Evolutionary conservation across 768 basidiomycete genomes (phyloP).

Genomic region (Boletus reticulatus): DNA sequence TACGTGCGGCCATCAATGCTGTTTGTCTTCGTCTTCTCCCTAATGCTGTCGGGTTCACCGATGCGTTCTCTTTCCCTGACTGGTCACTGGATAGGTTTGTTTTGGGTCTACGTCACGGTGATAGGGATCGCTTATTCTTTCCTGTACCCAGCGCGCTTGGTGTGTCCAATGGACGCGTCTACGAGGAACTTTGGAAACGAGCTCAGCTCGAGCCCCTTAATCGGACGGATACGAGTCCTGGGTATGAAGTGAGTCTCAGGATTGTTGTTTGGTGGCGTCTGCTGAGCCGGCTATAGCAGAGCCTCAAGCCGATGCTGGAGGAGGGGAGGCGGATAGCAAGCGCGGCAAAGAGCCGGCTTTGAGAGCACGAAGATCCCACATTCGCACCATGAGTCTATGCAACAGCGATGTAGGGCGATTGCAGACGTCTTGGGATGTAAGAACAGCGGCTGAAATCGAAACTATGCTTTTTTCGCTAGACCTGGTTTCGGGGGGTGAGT

Average conservation of each 20-base stretch:
- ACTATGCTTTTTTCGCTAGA: too few species aligned
- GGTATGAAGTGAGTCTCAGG: constrained; percentile 45
- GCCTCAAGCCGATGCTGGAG: constrained; percentile 25
- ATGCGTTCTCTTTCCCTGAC: constrained; percentile 73
- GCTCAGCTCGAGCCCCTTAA: constrained; percentile 63
- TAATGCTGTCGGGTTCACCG: constrained; percentile 64
- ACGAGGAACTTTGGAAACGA: constrained; percentile 62
- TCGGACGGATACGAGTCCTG: constrained; percentile 45
- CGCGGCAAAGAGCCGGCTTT: constrained; percentile 20
- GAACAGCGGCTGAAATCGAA: too few species aligned
- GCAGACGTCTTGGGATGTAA: too few species aligned
- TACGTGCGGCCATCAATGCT: constrained; percentile 50
- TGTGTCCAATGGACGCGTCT: constrained; percentile 60
- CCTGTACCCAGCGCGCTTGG: constrained; percentile 51
- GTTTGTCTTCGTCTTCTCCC: constrained; percentile 55
- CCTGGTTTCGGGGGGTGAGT: too few species aligned
- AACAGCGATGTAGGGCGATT: too few species aligned
- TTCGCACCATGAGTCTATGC: too few species aligned
- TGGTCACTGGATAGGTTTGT: constrained; percentile 68
- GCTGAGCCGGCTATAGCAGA: constrained; percentile 13
- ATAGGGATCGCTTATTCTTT: not conserved
- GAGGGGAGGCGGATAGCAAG: constrained; percentile 20
- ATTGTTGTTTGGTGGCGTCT: not conserved
- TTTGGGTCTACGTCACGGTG: not conserved
- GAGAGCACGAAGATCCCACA: not conserved